A percentile compares a stretch with the other conserved stretches of the same genome.
phyloP scores from a whole-genome alignment of 2,329 filamentous ascomycete species.

The Xylariaceae sp. region DNA sequence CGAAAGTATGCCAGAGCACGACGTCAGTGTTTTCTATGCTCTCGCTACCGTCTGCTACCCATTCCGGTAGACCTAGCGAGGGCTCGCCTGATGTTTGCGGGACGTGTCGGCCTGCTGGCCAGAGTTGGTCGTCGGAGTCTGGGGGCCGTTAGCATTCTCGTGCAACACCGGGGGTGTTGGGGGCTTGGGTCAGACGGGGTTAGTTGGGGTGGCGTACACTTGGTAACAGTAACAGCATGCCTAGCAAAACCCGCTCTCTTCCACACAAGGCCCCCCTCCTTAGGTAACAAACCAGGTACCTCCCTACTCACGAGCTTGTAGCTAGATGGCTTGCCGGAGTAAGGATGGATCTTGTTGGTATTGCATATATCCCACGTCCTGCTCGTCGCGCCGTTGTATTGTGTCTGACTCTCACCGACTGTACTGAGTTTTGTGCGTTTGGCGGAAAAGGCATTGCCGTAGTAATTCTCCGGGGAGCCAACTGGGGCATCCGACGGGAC shows the following conservation, averaged over 20 bases:
- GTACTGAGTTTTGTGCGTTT: constrained; percentile 78
- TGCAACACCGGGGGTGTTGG: not conserved
- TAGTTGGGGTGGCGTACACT: constrained; percentile 54
- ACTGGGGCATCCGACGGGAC: constrained; percentile 68
- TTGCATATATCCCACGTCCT: constrained; percentile 92
- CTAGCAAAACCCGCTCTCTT: constrained; percentile 85
- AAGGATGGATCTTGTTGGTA: constrained; percentile 76
- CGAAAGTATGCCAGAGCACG: constrained; percentile 93
- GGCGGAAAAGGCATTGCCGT: constrained; percentile 88
- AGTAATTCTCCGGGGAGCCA: constrained; percentile 77
- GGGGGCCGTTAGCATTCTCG: constrained; percentile 8
- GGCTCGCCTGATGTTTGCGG: constrained; percentile 83
- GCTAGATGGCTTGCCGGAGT: constrained; percentile 77
- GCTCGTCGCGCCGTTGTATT: constrained; percentile 77
- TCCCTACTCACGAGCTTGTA: constrained; percentile 92
- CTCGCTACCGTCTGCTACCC: constrained; percentile 69
- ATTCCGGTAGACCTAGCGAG: constrained; percentile 68
- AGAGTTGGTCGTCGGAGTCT: constrained; percentile 79
- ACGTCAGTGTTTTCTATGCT: constrained; percentile 79
- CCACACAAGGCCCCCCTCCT: constrained; percentile 79
- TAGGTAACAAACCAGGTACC: constrained; percentile 74
- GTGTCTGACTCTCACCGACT: constrained; percentile 64
- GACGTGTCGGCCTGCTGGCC: constrained; percentile 83
- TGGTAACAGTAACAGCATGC: constrained; percentile 85
- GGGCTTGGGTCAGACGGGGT: not conserved